Evolutionary conservation across 441 rosid species (phyloP).

Genomic region (Manihot esculenta): DNA sequence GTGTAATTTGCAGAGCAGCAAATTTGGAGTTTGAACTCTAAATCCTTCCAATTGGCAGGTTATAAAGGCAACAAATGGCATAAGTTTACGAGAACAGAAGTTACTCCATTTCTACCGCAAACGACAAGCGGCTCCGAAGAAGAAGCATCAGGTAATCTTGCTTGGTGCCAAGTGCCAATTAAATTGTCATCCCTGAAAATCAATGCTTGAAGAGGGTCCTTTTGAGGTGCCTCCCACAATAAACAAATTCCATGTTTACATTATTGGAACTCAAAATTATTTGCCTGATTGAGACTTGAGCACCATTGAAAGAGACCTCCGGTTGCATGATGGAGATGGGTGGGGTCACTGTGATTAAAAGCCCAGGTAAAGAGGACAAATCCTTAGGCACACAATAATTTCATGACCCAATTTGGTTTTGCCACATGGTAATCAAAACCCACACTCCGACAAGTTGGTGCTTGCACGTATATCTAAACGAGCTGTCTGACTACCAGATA

Average conservation of each 20-base stretch:
- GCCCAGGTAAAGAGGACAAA: not conserved
- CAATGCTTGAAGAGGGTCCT: too few species aligned
- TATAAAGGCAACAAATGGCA: too few species aligned
- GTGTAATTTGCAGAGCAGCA: too few species aligned
- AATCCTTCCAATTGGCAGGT: not conserved
- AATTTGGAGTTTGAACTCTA: too few species aligned
- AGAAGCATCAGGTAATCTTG: too few species aligned
- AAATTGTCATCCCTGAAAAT: too few species aligned
- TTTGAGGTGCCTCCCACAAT: conserved; percentile 4
- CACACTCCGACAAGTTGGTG: not conserved
- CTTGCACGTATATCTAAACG: too few species aligned
- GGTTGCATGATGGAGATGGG: not conserved
- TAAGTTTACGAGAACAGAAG: too few species aligned
- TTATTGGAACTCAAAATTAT: not conserved
- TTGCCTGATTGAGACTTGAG: not conserved
- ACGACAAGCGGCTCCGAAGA: too few species aligned
- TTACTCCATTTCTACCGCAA: too few species aligned
- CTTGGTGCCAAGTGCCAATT: conserved; percentile 7
- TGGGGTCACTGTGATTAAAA: conserved; percentile 14
- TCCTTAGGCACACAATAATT: not conserved
- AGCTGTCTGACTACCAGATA: too few species aligned
- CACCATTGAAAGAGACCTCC: conserved; percentile 21
- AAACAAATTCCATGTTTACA: conserved; percentile 7
- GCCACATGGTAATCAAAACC: not conserved
- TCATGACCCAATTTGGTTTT: not conserved